Base-by-base conservation (phyloP, 208 protist genomes). In the Leishmania turanica region DNA sequence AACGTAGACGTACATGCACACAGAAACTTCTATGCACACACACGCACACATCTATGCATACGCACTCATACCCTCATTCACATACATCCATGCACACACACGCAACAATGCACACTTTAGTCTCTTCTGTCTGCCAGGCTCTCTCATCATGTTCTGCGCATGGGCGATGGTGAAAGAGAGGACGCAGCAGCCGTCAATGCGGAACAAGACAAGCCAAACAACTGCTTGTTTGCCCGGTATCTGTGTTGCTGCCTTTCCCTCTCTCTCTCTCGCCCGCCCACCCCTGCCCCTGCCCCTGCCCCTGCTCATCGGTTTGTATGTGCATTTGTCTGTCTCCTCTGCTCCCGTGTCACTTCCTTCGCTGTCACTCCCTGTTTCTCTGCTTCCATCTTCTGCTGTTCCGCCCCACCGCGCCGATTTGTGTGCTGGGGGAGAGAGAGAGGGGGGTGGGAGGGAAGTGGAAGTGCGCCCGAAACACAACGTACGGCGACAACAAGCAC, bases 141-240 rank as follows among this genome's bases (percentile, higher is more conserved):
- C 56, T 66, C 15, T 66, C 13, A 66, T 66, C n/a, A 40, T 37
- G 11, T 40, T 37, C 62, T 21, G 62, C 9, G 31, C 17, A 70
- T 79, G 40, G 76, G 47, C 4, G 40, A 47, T 79, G 73, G 58
- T 65, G 8, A 15, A 31, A 73, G 34, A 69, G 68, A 66, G 42
- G 53, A 56, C 45, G n/a, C n/a, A 47, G 65, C 75, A 45, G 2
- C 37, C 24, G 13, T n/a, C 31, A 78, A 68, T 17, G 45, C 27
- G 27, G 54, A 78, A 17, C 51, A 49, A 37, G 27, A 47, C 58
- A 49, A 42, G 27, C n/a, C 51, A 70, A 82, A 79, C 19, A 70
- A 24, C 62, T 17, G 62, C 27, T 15, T 31, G 9, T 11, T 66
- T 34, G 62, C 31, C 31, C 31, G 27, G 31, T 40, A 40, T 66